Evolutionary conservation across 2,329 filamentous ascomycete genomes (phyloP), one percentile per base, ranked within the genome.

Genomic region (Aspergillus hiratsukae): DNA sequence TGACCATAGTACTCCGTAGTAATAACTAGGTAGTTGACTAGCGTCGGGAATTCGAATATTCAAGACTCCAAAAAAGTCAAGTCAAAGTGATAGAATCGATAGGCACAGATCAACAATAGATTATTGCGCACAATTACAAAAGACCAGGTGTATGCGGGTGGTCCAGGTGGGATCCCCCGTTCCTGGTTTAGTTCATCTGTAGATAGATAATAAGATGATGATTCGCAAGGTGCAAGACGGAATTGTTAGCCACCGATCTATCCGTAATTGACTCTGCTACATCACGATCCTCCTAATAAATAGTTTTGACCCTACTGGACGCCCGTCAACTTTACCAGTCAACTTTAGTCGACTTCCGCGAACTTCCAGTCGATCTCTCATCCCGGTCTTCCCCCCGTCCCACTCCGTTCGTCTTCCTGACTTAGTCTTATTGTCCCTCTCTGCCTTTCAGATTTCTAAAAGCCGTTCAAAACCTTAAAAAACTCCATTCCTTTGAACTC

Each of bases 341-440:
- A 37, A 5, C 14, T 37, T 37, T 17, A 37, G 31, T 17, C 31
- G 31, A 37, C 31, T 37, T 37, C 14, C 21, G n/a, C 9, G 21
- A 10, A 43, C 21, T 21, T 29, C 14, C 21, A 49, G n/a, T 29
- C 48, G 10, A 25, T 53, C 28, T 11, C 11, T 43, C 19, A 48
- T 40, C 23, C 10, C 25, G 10, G 2, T 23, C 35, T 11, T 49
- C 8, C 9, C 40, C 27, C 27, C 45, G 31, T 48, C 51, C 50
- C 51, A 45, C 52, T 52, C 29, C 45, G 28, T 49, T 48, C 52
- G 43, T 48, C 49, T 29, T 51, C 25, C 49, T 51, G 52, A 41
- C n/a, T 35, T 55, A 49, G 19, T 45, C 50, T 51, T 21, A 48
- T 43, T 49, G 21, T 10, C 41, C 41, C n/a, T 45, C 41, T 45